These are phyloP conservation scores for Fusarium kyushuense DNA, from an alignment of 2,329 filamentous ascomycete species.

Conservation along the genomic window DNA sequence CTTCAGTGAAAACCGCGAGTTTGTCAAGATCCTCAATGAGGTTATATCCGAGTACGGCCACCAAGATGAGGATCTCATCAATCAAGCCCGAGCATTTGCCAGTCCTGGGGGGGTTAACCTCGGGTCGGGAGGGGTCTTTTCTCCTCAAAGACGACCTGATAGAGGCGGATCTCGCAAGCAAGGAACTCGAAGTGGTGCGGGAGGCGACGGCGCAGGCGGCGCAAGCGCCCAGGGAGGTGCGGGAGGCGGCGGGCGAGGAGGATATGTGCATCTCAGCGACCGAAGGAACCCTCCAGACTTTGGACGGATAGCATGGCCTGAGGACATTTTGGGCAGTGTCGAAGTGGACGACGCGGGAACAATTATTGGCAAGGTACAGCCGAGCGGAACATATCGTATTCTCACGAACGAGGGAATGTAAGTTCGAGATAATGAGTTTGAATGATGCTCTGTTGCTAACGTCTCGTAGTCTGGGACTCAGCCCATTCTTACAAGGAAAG, in stretches of 20 bases:
- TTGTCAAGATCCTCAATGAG: constrained; percentile 69
- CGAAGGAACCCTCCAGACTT: constrained; percentile 73
- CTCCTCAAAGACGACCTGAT: constrained; percentile 56
- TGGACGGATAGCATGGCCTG: constrained; percentile 75
- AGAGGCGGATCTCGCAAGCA: constrained; percentile 51
- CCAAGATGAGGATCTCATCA: constrained; percentile 66
- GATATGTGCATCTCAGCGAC: constrained; percentile 75
- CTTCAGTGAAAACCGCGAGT: constrained; percentile 70
- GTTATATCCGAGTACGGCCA: constrained; percentile 68
- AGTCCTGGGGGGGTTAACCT: constrained; percentile 67
- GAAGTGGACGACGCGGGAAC: constrained; percentile 70
- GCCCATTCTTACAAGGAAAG: constrained; percentile 64
- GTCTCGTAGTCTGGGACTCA: constrained; percentile 48
- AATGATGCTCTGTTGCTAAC: constrained; percentile 37
- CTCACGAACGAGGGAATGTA: constrained; percentile 76
- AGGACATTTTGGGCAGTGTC: constrained; percentile 77
- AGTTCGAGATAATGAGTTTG: constrained; percentile 53
- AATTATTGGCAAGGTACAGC: constrained; percentile 69
- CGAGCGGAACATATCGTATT: constrained; percentile 72
- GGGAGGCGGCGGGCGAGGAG: constrained; percentile 69
- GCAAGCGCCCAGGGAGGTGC: constrained; percentile 72
- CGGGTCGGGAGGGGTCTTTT: constrained; percentile 65
- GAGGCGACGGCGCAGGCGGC: constrained; percentile 63
- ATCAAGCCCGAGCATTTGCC: constrained; percentile 71
- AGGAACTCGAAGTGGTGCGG: constrained; percentile 56